A percentile compares a stretch with the other conserved stretches of the same genome.
These are phyloP conservation scores for Fusarium dimerum DNA, from an alignment of 2,329 filamentous ascomycete species.

Conservation along the genomic window DNA sequence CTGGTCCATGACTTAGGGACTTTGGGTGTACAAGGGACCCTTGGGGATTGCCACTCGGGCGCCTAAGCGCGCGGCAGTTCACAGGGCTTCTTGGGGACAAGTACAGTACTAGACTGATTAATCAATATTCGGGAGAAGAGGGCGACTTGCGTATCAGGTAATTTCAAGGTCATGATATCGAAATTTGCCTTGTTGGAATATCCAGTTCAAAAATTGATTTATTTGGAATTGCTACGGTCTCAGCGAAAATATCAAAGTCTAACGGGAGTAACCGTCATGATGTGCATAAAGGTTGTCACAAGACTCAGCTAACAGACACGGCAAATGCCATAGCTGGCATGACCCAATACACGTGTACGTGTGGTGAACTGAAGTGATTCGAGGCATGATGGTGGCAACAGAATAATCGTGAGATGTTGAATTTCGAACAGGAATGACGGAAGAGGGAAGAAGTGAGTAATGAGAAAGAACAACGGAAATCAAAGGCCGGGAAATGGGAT, in stretches of 20 bases:
- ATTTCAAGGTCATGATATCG: neutral
- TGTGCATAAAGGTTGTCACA: too few species aligned
- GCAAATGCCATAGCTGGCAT: neutral
- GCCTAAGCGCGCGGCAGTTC: constrained; percentile 24
- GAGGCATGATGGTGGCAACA: neutral
- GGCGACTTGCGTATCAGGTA: neutral
- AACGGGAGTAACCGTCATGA: too few species aligned
- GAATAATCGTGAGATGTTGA: neutral
- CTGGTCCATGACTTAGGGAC: constrained; percentile 1
- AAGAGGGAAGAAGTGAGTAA: neutral
- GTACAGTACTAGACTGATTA: neutral
- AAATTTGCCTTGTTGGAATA: too few species aligned
- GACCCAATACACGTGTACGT: neutral
- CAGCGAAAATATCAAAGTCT: too few species aligned
- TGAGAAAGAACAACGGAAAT: neutral
- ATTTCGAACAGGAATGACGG: neutral
- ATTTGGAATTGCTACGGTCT: too few species aligned
- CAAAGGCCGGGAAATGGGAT: neutral
- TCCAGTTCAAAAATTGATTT: too few species aligned
- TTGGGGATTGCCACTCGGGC: neutral
- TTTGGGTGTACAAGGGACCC: neutral
- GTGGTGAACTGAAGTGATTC: neutral
- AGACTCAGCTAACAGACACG: neutral
- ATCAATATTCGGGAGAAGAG: neutral
- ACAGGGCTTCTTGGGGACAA: neutral